phyloP scores from a whole-genome alignment of 768 basidiomycete genomes.

The Rhizopogon rudus region DNA sequence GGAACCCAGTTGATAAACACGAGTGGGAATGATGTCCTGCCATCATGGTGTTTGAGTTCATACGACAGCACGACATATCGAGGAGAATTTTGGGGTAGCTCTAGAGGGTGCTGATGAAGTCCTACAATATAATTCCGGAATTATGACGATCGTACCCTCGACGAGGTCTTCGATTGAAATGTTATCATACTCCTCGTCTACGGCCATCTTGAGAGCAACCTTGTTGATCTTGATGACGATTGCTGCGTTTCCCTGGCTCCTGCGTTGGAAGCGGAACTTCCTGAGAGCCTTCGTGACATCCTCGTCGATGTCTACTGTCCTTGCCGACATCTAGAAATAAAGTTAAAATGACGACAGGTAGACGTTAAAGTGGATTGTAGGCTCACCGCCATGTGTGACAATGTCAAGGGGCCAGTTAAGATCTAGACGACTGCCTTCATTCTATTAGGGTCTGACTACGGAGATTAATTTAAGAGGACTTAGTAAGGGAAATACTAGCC shows the following conservation, averaged over 20 bases:
- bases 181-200: slow-evolving; percentile 73
- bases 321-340: not conserved
- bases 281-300: slow-evolving; percentile 72
- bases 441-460: not conserved
- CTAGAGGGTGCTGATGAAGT: slow-evolving; percentile 32
- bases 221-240: slow-evolving; percentile 92
- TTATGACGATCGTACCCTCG: slow-evolving; percentile 51
- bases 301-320: slow-evolving; percentile 82
- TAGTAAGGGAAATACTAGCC: too few relatives aligned
- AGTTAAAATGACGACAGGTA: not conserved
- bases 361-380: not conserved
- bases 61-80: slow-evolving; percentile 84
- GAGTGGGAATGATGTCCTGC: slow-evolving; percentile 79
- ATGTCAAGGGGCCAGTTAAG: not conserved
- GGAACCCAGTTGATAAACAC: slow-evolving; percentile 90
- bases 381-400: not conserved
- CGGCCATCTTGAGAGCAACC: slow-evolving; percentile 71
- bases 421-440: too few relatives aligned
- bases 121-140: slow-evolving; percentile 1
- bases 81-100: slow-evolving; percentile 83
- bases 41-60: slow-evolving; percentile 74
- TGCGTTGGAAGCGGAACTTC: slow-evolving; percentile 76
- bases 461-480: too few relatives aligned
- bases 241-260: slow-evolving; percentile 64
- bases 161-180: slow-evolving; percentile 80